phyloP scores from a whole-genome alignment of 1,139 yeast species.

The Diutina rugosa region DNA sequence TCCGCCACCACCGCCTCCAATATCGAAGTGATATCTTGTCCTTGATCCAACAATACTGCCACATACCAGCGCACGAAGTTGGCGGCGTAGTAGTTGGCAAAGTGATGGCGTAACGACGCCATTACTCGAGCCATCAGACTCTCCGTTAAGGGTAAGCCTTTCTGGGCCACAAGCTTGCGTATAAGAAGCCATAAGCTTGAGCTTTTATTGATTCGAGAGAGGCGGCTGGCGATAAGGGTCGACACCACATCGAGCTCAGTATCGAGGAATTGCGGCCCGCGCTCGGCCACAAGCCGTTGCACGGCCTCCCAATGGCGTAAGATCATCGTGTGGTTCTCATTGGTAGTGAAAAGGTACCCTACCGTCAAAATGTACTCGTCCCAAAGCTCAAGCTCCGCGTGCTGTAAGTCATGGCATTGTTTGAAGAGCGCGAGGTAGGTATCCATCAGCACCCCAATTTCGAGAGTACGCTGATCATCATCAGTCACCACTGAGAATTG shows the following conservation, averaged over 20 bases:
- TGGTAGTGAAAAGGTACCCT: constrained; percentile 25
- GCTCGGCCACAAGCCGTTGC: neutral
- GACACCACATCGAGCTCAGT: constrained; percentile 19
- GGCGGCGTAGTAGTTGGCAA: constrained; percentile 29
- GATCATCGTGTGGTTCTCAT: constrained; percentile 26
- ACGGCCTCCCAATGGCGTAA: constrained; percentile 11
- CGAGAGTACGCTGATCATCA: constrained; percentile 11
- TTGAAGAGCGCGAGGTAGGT: constrained; percentile 20
- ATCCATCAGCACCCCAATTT: constrained; percentile 22
- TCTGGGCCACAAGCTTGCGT: constrained; percentile 15
- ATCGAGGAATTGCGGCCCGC: constrained; percentile 5
- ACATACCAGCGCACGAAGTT: constrained; percentile 19
- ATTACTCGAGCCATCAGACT: constrained; percentile 11
- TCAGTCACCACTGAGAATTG: constrained; percentile 4
- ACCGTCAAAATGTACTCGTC: constrained; percentile 14
- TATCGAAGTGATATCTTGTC: constrained; percentile 2
- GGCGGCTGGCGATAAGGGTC: constrained; percentile 19
- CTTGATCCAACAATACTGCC: constrained; percentile 4
- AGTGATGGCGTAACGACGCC: constrained; percentile 22
- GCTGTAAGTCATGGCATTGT: constrained; percentile 17
- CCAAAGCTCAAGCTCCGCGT: constrained; percentile 2
- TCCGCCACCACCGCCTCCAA: constrained; percentile 3
- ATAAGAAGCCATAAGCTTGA: constrained; percentile 27
- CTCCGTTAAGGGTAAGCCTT: constrained; percentile 3
- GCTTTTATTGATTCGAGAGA: constrained; percentile 29